phyloP scores from a whole-genome alignment of 2,329 filamentous ascomycete genomes.

The Tolypocladium inflatum region DNA sequence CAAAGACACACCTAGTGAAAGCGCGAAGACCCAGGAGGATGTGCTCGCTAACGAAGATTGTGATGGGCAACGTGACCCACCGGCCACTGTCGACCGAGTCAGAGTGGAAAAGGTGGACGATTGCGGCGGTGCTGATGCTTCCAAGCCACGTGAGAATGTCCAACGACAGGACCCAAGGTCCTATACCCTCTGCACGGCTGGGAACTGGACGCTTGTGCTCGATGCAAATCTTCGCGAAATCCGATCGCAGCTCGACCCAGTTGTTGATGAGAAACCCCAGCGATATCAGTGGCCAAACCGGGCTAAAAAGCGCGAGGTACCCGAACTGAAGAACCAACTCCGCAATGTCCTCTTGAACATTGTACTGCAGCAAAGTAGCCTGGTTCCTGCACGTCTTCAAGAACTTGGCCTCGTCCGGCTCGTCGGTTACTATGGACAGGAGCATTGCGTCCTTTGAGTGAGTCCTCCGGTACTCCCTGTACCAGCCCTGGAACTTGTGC shows the following conservation, averaged over 20 bases:
- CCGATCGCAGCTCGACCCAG: slow-evolving; percentile 67
- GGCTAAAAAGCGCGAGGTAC: slow-evolving; percentile 63
- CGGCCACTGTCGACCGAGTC: slow-evolving; percentile 45
- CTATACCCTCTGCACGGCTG: slow-evolving; percentile 61
- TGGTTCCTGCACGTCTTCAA: slow-evolving; percentile 56
- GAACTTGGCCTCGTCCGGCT: slow-evolving; percentile 54
- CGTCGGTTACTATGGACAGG: slow-evolving; percentile 41
- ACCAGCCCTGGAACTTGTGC: slow-evolving; percentile 42
- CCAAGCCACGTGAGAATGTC: slow-evolving; percentile 64
- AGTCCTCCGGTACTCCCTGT: slow-evolving; percentile 24
- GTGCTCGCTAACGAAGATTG: slow-evolving; percentile 66
- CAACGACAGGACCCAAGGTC: slow-evolving; percentile 61
- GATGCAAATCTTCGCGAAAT: slow-evolving; percentile 67
- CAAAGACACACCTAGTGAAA: slow-evolving; percentile 23
- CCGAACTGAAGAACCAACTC: slow-evolving; percentile 69
- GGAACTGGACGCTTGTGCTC: slow-evolving; percentile 65
- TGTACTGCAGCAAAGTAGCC: slow-evolving; percentile 57
- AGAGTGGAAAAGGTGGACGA: slow-evolving; percentile 62
- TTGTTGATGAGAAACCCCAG: slow-evolving; percentile 68
- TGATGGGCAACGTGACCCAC: slow-evolving; percentile 57
- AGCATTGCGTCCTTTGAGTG: slow-evolving; percentile 32
- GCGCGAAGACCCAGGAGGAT: slow-evolving; percentile 53
- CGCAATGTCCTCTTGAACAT: slow-evolving; percentile 63
- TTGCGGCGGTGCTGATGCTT: slow-evolving; percentile 60
- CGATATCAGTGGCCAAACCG: slow-evolving; percentile 66